These are phyloP conservation scores for Fusarium liriodendri DNA, from an alignment of 2,329 filamentous ascomycete species.

Conservation along the genomic window DNA sequence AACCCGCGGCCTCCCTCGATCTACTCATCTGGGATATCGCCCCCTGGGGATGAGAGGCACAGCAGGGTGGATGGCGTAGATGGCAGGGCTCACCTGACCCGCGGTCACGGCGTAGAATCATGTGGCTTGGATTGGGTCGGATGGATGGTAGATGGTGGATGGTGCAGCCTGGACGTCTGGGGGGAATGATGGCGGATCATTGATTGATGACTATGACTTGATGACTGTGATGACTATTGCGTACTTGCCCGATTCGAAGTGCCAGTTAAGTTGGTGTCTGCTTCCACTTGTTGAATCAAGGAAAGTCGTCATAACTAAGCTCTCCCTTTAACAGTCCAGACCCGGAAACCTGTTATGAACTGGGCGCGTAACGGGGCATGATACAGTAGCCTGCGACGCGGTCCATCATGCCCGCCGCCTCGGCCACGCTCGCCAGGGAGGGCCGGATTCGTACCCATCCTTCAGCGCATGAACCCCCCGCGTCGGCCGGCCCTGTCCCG, in stretches of 20 bases:
- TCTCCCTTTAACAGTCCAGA: neutral
- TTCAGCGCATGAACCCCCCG: conserved; percentile 31
- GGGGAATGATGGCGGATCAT: conserved; percentile 21
- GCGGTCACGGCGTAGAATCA: conserved; percentile 43
- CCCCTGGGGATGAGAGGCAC: conserved; percentile 34
- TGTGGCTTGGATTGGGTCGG: conserved; percentile 37
- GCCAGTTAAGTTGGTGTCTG: neutral
- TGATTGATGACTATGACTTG: conserved; percentile 11
- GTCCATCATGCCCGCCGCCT: conserved; percentile 7
- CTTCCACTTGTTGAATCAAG: conserved; percentile 5
- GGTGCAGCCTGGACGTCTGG: conserved; percentile 3
- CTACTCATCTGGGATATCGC: conserved; percentile 30
- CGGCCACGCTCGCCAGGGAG: neutral
- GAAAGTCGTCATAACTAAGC: conserved; percentile 20
- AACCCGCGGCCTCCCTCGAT: conserved; percentile 10
- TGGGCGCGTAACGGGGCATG: neutral
- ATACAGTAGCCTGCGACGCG: neutral
- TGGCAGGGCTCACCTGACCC: conserved; percentile 46
- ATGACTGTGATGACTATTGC: conserved; percentile 4
- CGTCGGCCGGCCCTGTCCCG: conserved; percentile 11
- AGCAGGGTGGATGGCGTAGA: conserved; percentile 40
- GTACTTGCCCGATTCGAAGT: neutral
- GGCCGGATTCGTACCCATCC: conserved; percentile 27
- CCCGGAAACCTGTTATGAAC: conserved; percentile 22
- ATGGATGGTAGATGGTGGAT: conserved; percentile 23